Percentiles rank a stretch among this genome's conserved stretches.
Conservation (phyloP, 75 land plant genomes). For the Pinus tabuliformis region DNA sequence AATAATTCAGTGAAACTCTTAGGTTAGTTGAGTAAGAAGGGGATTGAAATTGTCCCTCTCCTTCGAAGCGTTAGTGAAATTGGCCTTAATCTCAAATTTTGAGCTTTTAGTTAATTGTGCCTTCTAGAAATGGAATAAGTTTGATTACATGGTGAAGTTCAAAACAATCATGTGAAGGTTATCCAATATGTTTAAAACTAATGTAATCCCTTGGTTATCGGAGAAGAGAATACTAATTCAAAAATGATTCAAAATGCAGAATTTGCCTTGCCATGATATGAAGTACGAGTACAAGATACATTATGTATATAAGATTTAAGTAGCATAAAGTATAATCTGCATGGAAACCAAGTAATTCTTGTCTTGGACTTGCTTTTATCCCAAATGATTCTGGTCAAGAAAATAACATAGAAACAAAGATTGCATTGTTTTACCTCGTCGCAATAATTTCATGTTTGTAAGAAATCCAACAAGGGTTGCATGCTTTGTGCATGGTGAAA, state of each 20-base stretch:
- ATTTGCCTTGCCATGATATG: background rate
- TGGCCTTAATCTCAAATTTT: background rate
- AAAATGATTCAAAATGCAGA: background rate
- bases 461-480: constrained; percentile 60
- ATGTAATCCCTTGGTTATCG: background rate
- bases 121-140: background rate
- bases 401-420: background rate
- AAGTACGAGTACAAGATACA: background rate
- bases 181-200: background rate
- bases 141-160: background rate
- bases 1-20: background rate
- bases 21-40: background rate
- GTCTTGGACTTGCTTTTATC: background rate
- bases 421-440: constrained; percentile 52
- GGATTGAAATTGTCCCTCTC: background rate
- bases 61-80: background rate
- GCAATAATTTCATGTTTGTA: constrained; percentile 52
- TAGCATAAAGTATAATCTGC: background rate
- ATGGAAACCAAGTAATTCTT: background rate
- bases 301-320: background rate
- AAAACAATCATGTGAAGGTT: background rate
- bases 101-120: background rate
- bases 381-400: background rate
- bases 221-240: background rate
- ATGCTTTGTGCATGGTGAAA: constrained; percentile 61